These are phyloP conservation scores for Phanerochaete carnosa DNA, from an alignment of 768 basidiomycete genomes.

Conservation along the genomic window DNA sequence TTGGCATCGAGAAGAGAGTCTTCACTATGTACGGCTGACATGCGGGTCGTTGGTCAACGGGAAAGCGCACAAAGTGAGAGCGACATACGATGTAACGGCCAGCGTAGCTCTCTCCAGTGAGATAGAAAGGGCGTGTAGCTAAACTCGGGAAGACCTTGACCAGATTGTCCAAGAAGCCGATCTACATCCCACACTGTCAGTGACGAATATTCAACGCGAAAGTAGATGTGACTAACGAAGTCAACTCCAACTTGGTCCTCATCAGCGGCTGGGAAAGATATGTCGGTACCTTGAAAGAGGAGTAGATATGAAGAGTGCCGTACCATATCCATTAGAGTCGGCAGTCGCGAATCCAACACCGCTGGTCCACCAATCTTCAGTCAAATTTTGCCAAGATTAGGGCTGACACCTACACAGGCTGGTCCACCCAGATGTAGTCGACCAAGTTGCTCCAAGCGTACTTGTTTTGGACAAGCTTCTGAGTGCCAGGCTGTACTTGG, in stretches of 20 bases:
- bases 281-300: background rate
- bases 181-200: constrained; percentile 33
- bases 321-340: constrained; percentile 59
- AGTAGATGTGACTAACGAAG: constrained; percentile 33
- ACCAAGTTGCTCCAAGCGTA: constrained; percentile 58
- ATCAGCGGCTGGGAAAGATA: constrained; percentile 22
- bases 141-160: constrained; percentile 74
- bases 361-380: constrained; percentile 25
- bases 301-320: constrained; percentile 12
- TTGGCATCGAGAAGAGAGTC: constrained; percentile 57
- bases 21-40: constrained; percentile 72
- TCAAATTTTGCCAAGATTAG: background rate
- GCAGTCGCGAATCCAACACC: constrained; percentile 66
- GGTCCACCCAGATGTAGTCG: constrained; percentile 73
- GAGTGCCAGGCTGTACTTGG: constrained; percentile 49
- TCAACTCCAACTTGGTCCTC: constrained; percentile 64
- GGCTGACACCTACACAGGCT: constrained; percentile 49
- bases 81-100: constrained; percentile 60
- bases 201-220: background rate
- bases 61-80: background rate
- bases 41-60: background rate
- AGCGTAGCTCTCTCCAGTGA: constrained; percentile 76
- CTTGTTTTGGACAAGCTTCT: constrained; percentile 45
- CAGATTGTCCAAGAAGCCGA: constrained; percentile 69
- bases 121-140: constrained; percentile 59